Evolutionary conservation across 371 early-diverging fungal species (phyloP).

Genomic region (Saksenaea oblongispora): DNA sequence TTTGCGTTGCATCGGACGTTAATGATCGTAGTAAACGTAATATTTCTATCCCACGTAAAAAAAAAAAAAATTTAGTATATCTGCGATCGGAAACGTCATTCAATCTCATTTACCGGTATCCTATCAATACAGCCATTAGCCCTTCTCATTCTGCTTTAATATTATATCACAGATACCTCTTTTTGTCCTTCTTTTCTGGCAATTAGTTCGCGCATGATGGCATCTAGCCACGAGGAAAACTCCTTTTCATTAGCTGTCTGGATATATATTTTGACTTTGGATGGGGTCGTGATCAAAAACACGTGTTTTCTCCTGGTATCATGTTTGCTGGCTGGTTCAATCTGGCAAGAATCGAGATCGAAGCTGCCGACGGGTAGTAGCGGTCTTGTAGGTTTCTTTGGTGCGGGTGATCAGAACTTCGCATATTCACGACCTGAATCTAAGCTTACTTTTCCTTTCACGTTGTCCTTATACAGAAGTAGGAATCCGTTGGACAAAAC

Average conservation of each 20-base stretch:
- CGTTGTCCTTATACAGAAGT: constrained; percentile 45
- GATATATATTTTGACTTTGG: constrained; percentile 39
- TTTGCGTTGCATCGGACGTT: constrained; percentile 22
- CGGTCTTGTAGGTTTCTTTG: constrained; percentile 35
- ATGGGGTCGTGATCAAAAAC: constrained; percentile 27
- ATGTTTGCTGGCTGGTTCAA: constrained; percentile 43
- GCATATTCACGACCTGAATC: not conserved
- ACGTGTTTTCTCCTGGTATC: constrained; percentile 34
- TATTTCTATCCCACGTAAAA: constrained; percentile 12
- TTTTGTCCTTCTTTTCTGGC: constrained; percentile 36
- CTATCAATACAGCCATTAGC: not conserved
- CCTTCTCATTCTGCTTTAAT: not conserved
- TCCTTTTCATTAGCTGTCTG: constrained; percentile 45
- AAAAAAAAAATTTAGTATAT: not conserved
- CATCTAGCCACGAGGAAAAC: constrained; percentile 46
- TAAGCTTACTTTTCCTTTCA: constrained; percentile 25
- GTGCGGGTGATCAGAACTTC: not conserved
- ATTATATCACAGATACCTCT: constrained; percentile 18
- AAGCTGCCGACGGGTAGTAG: constrained; percentile 48
- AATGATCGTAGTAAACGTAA: constrained; percentile 18
- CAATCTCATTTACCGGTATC: constrained; percentile 12
- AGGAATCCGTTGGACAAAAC: constrained; percentile 46
- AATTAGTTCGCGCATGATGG: constrained; percentile 52
- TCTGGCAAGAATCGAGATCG: constrained; percentile 46
- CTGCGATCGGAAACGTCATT: too few relatives aligned